A percentile compares a stretch with the other conserved stretches of the same genome.
phyloP scores from a whole-genome alignment of 2,329 filamentous ascomycete species.

The Stylonectria norvegica region DNA sequence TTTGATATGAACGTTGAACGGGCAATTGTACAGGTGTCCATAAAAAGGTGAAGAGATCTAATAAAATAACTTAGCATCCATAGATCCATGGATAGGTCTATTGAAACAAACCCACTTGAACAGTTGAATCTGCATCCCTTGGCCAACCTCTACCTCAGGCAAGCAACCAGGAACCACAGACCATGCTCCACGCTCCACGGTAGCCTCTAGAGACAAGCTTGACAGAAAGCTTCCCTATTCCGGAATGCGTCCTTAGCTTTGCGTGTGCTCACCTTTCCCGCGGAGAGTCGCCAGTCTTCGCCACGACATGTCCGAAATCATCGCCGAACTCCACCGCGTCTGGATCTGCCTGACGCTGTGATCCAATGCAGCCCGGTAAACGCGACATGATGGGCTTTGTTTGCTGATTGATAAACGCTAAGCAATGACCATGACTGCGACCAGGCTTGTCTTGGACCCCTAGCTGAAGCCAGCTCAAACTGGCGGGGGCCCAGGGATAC shows the following conservation, averaged over 20 bases:
- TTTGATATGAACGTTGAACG: conserved; percentile 2
- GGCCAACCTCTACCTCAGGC: too few relatives aligned
- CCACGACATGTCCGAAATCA: conserved; percentile 12
- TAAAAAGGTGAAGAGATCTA: too few relatives aligned
- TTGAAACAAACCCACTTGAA: too few relatives aligned
- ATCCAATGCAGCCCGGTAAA: conserved; percentile 22
- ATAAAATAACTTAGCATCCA: too few relatives aligned
- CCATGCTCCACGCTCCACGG: too few relatives aligned
- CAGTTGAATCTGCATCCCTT: too few relatives aligned
- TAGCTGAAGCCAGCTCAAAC: not conserved
- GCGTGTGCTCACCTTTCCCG: too few relatives aligned
- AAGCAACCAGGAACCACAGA: too few relatives aligned
- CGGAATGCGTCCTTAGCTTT: too few relatives aligned
- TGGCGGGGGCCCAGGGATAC: not conserved
- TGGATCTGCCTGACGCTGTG: not conserved
- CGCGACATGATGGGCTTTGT: conserved; percentile 17
- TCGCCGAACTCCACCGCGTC: conserved; percentile 21
- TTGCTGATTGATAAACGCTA: conserved; percentile 34
- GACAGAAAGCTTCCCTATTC: too few relatives aligned
- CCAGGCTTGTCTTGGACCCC: conserved; percentile 9
- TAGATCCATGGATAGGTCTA: too few relatives aligned
- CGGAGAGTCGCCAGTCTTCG: conserved; percentile 4
- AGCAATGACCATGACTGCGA: conserved; percentile 20
- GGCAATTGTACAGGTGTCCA: conserved; percentile 15
- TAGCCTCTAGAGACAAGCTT: too few relatives aligned